Evolutionary conservation across 768 basidiomycete genomes (phyloP), one percentile per base, ranked within the genome.

Genomic region (Boletus patriciae): DNA sequence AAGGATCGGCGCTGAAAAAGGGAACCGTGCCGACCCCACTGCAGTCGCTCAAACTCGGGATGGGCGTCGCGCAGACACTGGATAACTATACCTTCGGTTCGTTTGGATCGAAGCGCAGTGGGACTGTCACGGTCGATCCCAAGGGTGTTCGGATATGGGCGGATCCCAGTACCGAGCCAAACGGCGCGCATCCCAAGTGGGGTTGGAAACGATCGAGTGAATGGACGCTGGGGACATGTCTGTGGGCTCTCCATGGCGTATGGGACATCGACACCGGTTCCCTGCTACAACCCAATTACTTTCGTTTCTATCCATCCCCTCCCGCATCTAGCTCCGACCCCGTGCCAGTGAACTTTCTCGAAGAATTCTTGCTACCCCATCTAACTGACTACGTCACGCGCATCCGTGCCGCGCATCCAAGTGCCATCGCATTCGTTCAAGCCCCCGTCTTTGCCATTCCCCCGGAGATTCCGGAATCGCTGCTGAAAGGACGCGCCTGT

Each of bases 211-310:
- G 94, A 45, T 86, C 85, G 52, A 61, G 73, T 2, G 73, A 63
- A n/a, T 96, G 94, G 88, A 75, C 78, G 46, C 77, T 93, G 1
- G 94, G 94, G 4, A 82, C 76, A 16, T 92, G 90, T 67, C 68
- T 92, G 15, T 97, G 94, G 94, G 93, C 93, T 0, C 80, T 81
- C 65, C 93, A 96, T 64, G 89, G 85, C 57, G 87, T 97, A 0
- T 98, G 95, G 95, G 89, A 96, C 66, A 56, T 84, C 58, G 78
- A 84, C 56, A 81, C 84, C 0, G 86, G 88, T 2, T 81, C 78
- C 49, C 62, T 94, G 18, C 75, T 92, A 55, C 75, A 77, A 16
- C 86, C 90, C 0, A 81, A 87, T 54, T 96, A 98, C 72, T 98
- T 98, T 75, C 73, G 70, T 42, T 78, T 69, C 53, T 59, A 77